A percentile compares a stretch with the other conserved stretches of the same genome.
phyloP scores from a whole-genome alignment of 257 asterid genomes.

The Anisodus tanguticus region DNA sequence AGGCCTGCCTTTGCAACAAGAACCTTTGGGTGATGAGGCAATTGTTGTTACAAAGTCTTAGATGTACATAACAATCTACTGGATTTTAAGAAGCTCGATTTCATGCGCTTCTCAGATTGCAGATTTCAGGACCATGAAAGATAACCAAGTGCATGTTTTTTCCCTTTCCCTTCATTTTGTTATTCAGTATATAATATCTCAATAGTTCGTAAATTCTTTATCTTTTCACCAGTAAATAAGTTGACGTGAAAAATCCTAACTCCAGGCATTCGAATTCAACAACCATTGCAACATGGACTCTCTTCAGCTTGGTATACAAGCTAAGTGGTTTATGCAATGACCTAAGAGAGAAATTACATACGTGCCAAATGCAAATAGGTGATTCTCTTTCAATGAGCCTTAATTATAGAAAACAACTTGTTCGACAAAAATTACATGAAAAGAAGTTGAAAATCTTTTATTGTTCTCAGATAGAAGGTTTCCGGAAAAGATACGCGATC shows the following conservation, averaged over 20 bases:
- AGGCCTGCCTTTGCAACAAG: constrained; percentile 51
- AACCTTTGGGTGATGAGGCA: constrained; percentile 45
- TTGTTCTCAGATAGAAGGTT: constrained; percentile 52
- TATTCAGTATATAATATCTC: background rate
- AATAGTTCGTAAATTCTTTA: background rate
- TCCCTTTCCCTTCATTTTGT: constrained; percentile 56
- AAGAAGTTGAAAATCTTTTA: constrained; percentile 28
- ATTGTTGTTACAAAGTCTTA: constrained; percentile 45
- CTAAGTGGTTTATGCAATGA: constrained; percentile 48
- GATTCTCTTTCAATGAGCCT: background rate
- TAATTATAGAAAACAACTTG: background rate
- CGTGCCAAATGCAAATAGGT: constrained; percentile 67
- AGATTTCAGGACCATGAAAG: constrained; percentile 50
- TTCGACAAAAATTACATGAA: background rate
- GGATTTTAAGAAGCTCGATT: constrained; percentile 67
- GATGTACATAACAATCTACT: constrained; percentile 61
- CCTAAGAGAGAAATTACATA: constrained; percentile 44
- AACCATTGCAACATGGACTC: constrained; percentile 54
- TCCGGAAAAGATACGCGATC: constrained; percentile 48
- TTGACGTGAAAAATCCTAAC: constrained; percentile 22
- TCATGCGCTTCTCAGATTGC: constrained; percentile 58
- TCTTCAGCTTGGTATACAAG: constrained; percentile 53
- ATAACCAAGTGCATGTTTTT: constrained; percentile 84
- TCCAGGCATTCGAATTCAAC: constrained; percentile 56
- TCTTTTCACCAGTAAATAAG: constrained; percentile 23